Evolutionary conservation across 257 asterid species (phyloP), one percentile per base, ranked within the genome.

Genomic region (Solanum dulcamara): DNA sequence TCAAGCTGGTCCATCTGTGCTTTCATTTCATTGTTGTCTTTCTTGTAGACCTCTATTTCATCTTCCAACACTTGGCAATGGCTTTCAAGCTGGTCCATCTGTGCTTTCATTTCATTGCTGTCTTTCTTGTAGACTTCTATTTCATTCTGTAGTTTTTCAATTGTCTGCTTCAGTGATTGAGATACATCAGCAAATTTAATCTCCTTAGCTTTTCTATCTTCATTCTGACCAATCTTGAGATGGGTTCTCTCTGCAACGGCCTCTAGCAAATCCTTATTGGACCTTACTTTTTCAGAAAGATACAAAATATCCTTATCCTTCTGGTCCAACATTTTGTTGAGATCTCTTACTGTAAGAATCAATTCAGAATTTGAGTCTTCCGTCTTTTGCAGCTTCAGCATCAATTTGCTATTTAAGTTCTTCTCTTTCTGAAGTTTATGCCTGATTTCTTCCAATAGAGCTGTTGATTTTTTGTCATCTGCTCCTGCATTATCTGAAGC

Each of bases 281-380:
- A 91, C 89, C 90, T 90, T 81, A 90, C 81, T 90, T 91, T 90
- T 86, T 70, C 87, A 82, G 98, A 87, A 87, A 94, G 96, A 86
- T 86, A 90, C 85, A 92, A 87, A 64, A 92, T 89, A 83, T 94
- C 98, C 90, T 87, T 70, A 85, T 94, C 88, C 85, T 94, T 96
- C 80, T 90, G 92, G 74, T 93, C 94, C 91, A 96, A 85, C 87
- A 88, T 91, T 84, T 91, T 92, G 89, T 84, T 91, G 81, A 94
- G 97, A 89, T 95, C 99, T 86, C 95, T 90, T 89, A 94, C 85
- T 68, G 96, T 89, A 38, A 96, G 94, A 89, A 95, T 94, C 51
- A 92, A 90, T 89, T 96, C 99, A 59, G 98, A 93, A 90, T 95
- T 93, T 26, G 97, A 93, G 87, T 96, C 99, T 89, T 96, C 98